A percentile compares a stretch with the other conserved stretches of the same genome.
phyloP scores from a whole-genome alignment of 139 green algal genomes.

The Microglena sp. region DNA sequence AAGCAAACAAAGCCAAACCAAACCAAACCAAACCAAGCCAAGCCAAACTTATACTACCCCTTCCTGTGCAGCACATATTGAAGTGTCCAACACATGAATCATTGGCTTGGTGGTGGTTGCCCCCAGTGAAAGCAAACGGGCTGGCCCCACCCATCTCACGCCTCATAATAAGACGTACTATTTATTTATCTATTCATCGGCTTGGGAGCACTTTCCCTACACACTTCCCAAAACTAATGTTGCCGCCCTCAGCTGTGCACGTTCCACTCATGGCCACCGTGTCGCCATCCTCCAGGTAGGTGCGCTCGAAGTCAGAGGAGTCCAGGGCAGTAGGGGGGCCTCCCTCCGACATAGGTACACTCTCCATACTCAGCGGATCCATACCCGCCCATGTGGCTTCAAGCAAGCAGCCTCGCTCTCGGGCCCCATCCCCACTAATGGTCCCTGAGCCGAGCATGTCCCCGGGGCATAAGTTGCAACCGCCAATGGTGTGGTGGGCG shows the following conservation, averaged over 20 bases:
- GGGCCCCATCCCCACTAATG: conserved; percentile 39
- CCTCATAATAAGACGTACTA: too few relatives aligned
- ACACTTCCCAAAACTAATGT: conserved; percentile 78
- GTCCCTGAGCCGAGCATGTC: conserved; percentile 85
- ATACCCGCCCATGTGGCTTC: conserved; percentile 3
- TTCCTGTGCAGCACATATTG: too few relatives aligned
- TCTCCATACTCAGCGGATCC: background rate
- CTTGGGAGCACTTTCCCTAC: conserved; percentile 44
- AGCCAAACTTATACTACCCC: too few relatives aligned
- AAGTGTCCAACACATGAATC: too few relatives aligned
- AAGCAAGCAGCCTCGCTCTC: conserved; percentile 3
- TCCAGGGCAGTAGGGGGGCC: too few relatives aligned
- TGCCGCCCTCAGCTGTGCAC: conserved; percentile 32
- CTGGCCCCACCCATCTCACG: too few relatives aligned
- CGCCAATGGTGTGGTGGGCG: conserved; percentile 81
- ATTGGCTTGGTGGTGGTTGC: background rate
- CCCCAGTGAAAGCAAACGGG: too few relatives aligned
- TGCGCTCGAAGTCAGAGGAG: conserved; percentile 20
- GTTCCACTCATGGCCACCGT: conserved; percentile 57
- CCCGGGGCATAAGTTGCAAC: conserved; percentile 77
- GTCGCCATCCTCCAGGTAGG: conserved; percentile 79
- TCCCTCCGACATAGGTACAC: too few relatives aligned
- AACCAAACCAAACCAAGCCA: too few relatives aligned
- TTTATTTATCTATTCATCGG: too few relatives aligned
- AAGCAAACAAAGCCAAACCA: too few relatives aligned